Percentiles rank a stretch among this genome's conserved stretches.
Evolutionary conservation across 129 eudicot genomes (phyloP).

Genomic region (Kitagawia praeruptora): DNA sequence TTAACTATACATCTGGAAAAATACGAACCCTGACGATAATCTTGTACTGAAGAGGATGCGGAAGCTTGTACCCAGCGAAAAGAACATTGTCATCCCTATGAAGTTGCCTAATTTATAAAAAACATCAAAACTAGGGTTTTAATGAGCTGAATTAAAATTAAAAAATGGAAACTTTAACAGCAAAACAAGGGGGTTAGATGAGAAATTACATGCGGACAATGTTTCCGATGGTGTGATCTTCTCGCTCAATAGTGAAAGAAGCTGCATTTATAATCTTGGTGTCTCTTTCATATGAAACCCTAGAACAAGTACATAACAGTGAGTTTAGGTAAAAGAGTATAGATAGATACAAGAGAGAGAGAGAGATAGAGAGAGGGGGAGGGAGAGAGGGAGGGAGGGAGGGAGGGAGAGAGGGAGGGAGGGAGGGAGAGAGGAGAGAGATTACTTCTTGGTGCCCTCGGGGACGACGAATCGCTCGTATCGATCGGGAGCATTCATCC

Average conservation of each 20-base stretch:
- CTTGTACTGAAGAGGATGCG: constrained; percentile 97
- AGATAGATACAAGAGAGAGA: not conserved
- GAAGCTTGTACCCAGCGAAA: constrained; percentile 97
- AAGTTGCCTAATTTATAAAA: constrained; percentile 63
- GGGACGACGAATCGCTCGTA: constrained; percentile 91
- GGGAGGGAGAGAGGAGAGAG: not conserved
- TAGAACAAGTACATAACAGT: constrained; percentile 14
- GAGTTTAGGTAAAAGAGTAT: not conserved
- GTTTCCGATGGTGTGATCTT: constrained; percentile 93
- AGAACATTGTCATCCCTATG: constrained; percentile 95
- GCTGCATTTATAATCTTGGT: constrained; percentile 95
- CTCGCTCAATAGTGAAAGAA: constrained; percentile 82
- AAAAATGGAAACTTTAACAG: not conserved
- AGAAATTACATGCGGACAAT: constrained; percentile 67
- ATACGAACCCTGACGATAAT: constrained; percentile 76
- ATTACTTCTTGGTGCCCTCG: constrained; percentile 72
- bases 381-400: too few relatives aligned
- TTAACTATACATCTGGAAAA: not conserved
- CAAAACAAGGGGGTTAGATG: not conserved
- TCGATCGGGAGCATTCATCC: constrained; percentile 86
- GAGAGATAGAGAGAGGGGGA: not conserved
- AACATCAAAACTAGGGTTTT: constrained; percentile 13
- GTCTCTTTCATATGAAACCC: constrained; percentile 97
- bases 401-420: too few relatives aligned
- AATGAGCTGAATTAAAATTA: not conserved